Evolutionary conservation across 352 stramenopile species (phyloP).

Genomic region (Phytophthora ohioensis): DNA sequence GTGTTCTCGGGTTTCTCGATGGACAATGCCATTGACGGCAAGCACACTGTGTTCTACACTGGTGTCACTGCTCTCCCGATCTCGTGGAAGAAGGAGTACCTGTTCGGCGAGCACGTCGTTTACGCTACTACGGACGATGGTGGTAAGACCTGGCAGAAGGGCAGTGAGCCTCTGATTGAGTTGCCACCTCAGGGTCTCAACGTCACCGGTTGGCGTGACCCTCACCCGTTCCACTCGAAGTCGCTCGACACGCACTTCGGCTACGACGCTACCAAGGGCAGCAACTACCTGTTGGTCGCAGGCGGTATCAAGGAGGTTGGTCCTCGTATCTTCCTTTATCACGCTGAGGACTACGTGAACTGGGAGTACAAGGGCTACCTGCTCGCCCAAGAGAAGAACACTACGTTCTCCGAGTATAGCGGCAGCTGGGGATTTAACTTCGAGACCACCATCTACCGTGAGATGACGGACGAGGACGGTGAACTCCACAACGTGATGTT

Average conservation of each 20-base stretch:
- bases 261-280: slow-evolving; percentile 31
- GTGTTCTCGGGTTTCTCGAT: slow-evolving; percentile 80
- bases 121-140: slow-evolving; percentile 69
- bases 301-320: slow-evolving; percentile 62
- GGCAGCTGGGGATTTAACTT: slow-evolving; percentile 73
- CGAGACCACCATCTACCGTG: slow-evolving; percentile 70
- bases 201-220: slow-evolving; percentile 74
- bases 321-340: slow-evolving; percentile 73
- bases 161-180: slow-evolving; percentile 56
- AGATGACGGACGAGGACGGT: slow-evolving; percentile 65
- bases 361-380: slow-evolving; percentile 77
- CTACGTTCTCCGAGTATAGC: slow-evolving; percentile 66
- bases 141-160: slow-evolving; percentile 73
- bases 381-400: slow-evolving; percentile 67
- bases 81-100: slow-evolving; percentile 58
- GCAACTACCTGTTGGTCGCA: slow-evolving; percentile 69
- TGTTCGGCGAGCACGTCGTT: slow-evolving; percentile 73
- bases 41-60: slow-evolving; percentile 78
- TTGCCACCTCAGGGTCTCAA: slow-evolving; percentile 55
- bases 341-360: slow-evolving; percentile 64
- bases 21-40: slow-evolving; percentile 64
- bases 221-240: slow-evolving; percentile 66
- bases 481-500: slow-evolving; percentile 73
- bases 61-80: slow-evolving; percentile 57
- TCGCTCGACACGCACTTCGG: slow-evolving; percentile 55